Base-by-base conservation (phyloP, 1,284 basidiomycete genomes). In the Apiotrichum domesticum region DNA sequence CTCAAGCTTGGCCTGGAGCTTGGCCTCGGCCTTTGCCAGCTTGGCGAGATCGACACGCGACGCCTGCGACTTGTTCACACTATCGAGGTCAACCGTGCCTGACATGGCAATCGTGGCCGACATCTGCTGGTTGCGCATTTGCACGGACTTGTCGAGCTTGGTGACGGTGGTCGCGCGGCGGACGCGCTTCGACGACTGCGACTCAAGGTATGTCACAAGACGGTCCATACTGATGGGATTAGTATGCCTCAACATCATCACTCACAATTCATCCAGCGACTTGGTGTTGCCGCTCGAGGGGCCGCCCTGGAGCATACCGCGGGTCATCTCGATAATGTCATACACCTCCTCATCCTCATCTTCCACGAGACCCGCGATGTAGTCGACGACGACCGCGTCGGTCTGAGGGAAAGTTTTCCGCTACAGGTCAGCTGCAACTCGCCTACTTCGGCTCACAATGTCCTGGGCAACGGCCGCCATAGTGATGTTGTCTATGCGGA, bases 31-130 rank as follows among this genome's bases (percentile, higher is more conserved):
- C 76, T 98, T 98, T 75, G 97, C 96, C 14, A 99, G 84, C 72
- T 97, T 98, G 79, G 91, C 94, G 63, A 99, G 84, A 79, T 99
- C 96, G 56, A 99, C 96, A 48, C 90, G 87, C 47, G 93, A 94
- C 35, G 90, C 90, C 87, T 96, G 77, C 78, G 87, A 87, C 80
- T 96, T 94, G 77, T 90, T 93, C 61, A 92, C 90, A 52, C 87
- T 90, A 76, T 96, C 93, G 57, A 97, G 80, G 72, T 96, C 93
- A 51, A 98, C 90, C 46, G 88, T 87, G 63, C 93, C 89, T 0
- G 84, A 81, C 60, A 95, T 81, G 9, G 85, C 87, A 65, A 93
- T 88, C 2, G 91, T 93, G 52, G 80, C 87, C 46, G 88, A 90
- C 78, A 94, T 86, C 46, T 85, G 83, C 62, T 73, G 67, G n/a